These are phyloP conservation scores for Rhodotorula sp. DNA, from an alignment of 1,284 basidiomycete genomes.

Conservation along the genomic window DNA sequence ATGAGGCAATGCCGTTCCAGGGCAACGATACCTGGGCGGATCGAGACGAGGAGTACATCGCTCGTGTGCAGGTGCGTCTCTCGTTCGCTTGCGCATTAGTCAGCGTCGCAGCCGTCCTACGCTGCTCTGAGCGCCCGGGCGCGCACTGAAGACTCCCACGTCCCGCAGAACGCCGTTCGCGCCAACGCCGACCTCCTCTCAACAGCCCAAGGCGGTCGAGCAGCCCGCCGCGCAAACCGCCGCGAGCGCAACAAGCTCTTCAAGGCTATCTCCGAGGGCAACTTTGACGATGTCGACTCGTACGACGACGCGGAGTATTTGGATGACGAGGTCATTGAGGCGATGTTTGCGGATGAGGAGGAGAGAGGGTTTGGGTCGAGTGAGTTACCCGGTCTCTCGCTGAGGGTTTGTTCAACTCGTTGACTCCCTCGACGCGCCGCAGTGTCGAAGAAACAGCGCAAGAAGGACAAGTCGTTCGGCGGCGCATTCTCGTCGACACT, in stretches of 20 bases:
- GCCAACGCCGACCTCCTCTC: conserved; percentile 28
- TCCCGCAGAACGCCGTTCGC: conserved; percentile 20
- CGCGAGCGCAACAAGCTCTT: conserved; percentile 39
- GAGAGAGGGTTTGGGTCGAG: conserved; percentile 12
- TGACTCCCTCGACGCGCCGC: not conserved
- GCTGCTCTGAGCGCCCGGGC: too few species aligned
- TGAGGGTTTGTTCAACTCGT: too few species aligned
- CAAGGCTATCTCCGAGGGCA: conserved; percentile 32
- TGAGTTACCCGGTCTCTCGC: not conserved
- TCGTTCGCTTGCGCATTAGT: not conserved
- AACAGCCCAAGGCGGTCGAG: conserved; percentile 18
- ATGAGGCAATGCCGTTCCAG: conserved; percentile 17
- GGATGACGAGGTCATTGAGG: conserved; percentile 21
- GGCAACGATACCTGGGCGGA: conserved; percentile 35
- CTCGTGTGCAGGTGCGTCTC: conserved; percentile 28
- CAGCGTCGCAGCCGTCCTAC: too few species aligned
- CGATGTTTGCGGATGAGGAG: conserved; percentile 26
- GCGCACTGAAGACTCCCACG: not conserved
- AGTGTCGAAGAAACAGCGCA: conserved; percentile 33
- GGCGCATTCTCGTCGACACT: conserved; percentile 53
- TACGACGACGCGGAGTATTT: conserved; percentile 20
- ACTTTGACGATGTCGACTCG: conserved; percentile 30
- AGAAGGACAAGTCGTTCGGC: conserved; percentile 20
- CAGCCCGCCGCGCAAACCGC: conserved; percentile 20
- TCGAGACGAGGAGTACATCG: conserved; percentile 32